A percentile compares a stretch with the other conserved stretches of the same genome.
These are phyloP conservation scores for Saccharomyces hybrid DNA, from an alignment of 1,139 yeast species.

Conservation along the genomic window DNA sequence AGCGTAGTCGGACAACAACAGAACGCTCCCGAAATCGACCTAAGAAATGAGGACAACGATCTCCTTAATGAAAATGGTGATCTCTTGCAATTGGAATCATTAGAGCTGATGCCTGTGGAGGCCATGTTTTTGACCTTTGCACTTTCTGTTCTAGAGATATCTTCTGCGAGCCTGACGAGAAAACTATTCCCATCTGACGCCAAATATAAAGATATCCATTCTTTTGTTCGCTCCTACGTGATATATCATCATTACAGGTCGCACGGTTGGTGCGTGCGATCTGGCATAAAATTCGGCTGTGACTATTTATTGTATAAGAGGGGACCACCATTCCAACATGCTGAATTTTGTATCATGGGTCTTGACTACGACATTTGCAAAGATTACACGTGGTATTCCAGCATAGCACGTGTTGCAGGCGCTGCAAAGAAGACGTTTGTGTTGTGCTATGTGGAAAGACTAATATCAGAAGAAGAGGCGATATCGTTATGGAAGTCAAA, in stretches of 20 bases:
- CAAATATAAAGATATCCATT: slow-evolving; percentile 11
- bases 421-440: slow-evolving; percentile 79
- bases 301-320: slow-evolving; percentile 73
- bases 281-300: slow-evolving; percentile 87
- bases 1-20: slow-evolving; percentile 1
- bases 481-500: slow-evolving; percentile 18
- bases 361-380: slow-evolving; percentile 37
- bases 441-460: slow-evolving; percentile 55
- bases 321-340: slow-evolving; percentile 95
- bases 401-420: slow-evolving; percentile 72
- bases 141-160: slow-evolving; percentile 31
- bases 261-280: slow-evolving; percentile 89
- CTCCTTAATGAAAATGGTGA: slow-evolving; percentile 35
- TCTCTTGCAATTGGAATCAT: slow-evolving; percentile 47
- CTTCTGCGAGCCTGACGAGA: slow-evolving; percentile 12
- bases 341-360: slow-evolving; percentile 67
- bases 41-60: slow-evolving; percentile 37
- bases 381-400: slow-evolving; percentile 36
- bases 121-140: slow-evolving; percentile 57
- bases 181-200: slow-evolving; percentile 7
- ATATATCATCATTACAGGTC: slow-evolving; percentile 85
- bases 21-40: slow-evolving; percentile 18
- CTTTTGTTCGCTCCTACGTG: slow-evolving; percentile 39
- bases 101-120: slow-evolving; percentile 74
- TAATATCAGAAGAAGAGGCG: slow-evolving; percentile 33